Percentiles rank a stretch among this genome's conserved stretches.
phyloP scores from a whole-genome alignment of 768 basidiomycete genomes.

The Favolaschia claudopus region DNA sequence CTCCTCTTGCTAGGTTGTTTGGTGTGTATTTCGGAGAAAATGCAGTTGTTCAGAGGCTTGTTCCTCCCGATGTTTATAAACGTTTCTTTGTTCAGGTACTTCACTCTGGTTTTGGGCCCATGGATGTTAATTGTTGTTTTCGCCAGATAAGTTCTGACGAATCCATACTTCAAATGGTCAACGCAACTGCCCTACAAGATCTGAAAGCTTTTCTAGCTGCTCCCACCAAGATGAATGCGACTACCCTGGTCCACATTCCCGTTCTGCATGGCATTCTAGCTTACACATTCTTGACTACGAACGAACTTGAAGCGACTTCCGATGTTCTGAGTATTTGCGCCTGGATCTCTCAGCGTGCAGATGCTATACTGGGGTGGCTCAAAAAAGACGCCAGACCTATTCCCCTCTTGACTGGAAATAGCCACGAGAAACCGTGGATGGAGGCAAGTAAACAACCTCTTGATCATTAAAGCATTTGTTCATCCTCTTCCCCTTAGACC shows the following conservation, averaged over 20 bases:
- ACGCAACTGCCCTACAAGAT: constrained; percentile 11
- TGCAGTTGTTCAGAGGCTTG: not conserved
- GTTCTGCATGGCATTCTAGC: constrained; percentile 20
- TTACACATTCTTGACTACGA: no score
- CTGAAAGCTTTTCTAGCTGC: constrained; percentile 14
- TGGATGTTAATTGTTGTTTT: not conserved
- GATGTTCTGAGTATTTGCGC: not conserved
- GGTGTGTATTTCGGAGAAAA: constrained; percentile 6
- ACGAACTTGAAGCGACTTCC: not conserved
- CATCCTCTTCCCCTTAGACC: constrained; percentile 7
- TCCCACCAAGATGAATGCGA: not conserved
- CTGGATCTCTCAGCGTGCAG: not conserved
- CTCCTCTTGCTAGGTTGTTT: constrained; percentile 2
- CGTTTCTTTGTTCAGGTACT: constrained; percentile 19
- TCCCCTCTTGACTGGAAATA: not conserved
- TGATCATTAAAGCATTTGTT: not conserved
- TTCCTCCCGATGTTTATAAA: constrained; percentile 1
- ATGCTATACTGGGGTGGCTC: not conserved
- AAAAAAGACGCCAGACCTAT: not conserved
- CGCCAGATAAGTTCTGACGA: not conserved
- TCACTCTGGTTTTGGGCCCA: not conserved
- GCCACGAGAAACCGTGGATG: constrained; percentile 4
- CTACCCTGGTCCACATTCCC: constrained; percentile 20
- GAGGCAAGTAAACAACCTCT: not conserved
- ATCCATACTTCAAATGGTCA: constrained; percentile 10